These are phyloP conservation scores for Fusarium haematococcum DNA, from an alignment of 2,329 filamentous ascomycete genomes.

Conservation along the genomic window DNA sequence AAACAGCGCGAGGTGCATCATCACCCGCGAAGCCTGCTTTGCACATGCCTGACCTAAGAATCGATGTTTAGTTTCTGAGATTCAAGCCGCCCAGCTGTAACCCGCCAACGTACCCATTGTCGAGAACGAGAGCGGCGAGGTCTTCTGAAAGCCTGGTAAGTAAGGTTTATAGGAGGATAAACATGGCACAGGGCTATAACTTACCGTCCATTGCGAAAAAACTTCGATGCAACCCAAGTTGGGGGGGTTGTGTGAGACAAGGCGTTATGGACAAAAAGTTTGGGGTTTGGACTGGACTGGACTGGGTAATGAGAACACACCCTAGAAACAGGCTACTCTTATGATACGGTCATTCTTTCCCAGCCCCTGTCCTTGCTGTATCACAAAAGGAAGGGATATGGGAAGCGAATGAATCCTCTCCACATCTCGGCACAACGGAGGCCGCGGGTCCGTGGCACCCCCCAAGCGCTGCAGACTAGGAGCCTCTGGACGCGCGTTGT, in stretches of 20 bases:
- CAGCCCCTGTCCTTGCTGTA: background rate
- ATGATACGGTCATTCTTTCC: background rate
- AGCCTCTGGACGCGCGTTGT: background rate
- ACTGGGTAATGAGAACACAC: background rate
- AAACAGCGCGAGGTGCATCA: conserved; percentile 99
- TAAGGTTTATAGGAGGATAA: background rate
- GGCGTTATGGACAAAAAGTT: background rate
- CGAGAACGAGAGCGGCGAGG: conserved; percentile 99
- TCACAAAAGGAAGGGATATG: background rate
- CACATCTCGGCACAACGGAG: background rate
- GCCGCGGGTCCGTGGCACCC: background rate
- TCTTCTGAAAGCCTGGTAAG: conserved; percentile 74
- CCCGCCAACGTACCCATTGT: conserved; percentile 97
- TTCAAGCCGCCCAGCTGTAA: conserved; percentile 34
- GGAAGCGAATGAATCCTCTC: background rate
- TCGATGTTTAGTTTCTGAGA: background rate
- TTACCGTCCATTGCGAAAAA: background rate
- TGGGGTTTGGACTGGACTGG: background rate
- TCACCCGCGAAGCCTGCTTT: conserved; percentile 99
- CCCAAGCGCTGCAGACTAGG: background rate
- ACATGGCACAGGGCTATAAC: background rate
- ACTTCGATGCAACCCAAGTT: background rate
- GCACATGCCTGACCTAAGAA: conserved; percentile 97
- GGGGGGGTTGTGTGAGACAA: background rate
- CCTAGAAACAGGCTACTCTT: background rate